Evolutionary conservation across 2,329 filamentous ascomycete species (phyloP).

Genomic region (Colletotrichum limetticola): DNA sequence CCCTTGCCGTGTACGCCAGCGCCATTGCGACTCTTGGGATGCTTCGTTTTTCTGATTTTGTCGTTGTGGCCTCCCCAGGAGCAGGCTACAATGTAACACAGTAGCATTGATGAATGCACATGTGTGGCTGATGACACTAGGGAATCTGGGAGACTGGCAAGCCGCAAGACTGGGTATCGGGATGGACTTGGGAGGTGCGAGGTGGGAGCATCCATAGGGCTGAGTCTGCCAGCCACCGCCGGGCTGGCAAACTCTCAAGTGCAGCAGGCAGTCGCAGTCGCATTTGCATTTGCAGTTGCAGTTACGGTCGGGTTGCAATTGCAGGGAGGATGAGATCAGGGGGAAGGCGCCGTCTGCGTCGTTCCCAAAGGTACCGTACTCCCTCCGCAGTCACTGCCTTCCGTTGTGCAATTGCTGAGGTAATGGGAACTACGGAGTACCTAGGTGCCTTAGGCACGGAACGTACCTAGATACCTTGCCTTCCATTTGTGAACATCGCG

Average conservation of each 20-base stretch:
- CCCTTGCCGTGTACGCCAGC: slow-evolving; percentile 2
- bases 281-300: background rate
- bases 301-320: background rate
- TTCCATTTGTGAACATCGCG: background rate
- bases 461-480: background rate
- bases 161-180: slow-evolving; percentile 1
- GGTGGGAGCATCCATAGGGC: slow-evolving; percentile 22
- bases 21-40: slow-evolving; percentile 6
- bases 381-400: background rate
- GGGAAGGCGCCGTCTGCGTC: background rate
- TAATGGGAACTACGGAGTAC: background rate
- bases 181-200: slow-evolving; percentile 8
- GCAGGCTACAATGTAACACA: background rate
- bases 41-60: slow-evolving; percentile 12
- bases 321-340: background rate
- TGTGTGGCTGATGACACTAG: slow-evolving; percentile 23
- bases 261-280: background rate
- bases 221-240: slow-evolving; percentile 22
- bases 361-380: background rate
- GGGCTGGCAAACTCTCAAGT: background rate
- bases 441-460: background rate
- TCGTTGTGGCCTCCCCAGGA: background rate
- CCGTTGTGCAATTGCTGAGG: background rate
- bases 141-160: background rate
- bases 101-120: background rate